These are phyloP conservation scores for Anthracocystis walkeri DNA, from an alignment of 1,284 basidiomycete species.

Conservation along the genomic window DNA sequence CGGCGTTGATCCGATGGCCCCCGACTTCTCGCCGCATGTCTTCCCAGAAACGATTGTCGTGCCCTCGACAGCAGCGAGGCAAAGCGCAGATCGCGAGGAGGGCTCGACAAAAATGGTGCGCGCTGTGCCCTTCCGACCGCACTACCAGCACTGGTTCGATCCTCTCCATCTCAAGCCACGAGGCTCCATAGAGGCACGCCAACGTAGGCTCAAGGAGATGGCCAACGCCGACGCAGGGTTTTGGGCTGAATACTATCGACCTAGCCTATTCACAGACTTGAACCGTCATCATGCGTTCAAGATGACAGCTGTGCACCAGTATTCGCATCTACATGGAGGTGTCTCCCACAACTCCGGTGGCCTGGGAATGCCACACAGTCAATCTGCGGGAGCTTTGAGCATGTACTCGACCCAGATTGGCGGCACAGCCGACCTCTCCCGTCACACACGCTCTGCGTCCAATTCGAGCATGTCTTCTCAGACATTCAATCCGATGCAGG, in stretches of 20 bases:
- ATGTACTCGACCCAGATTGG: conserved; percentile 46
- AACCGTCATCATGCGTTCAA: conserved; percentile 68
- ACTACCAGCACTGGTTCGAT: conserved; percentile 61
- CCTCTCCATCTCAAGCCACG: conserved; percentile 49
- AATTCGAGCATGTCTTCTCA: conserved; percentile 32
- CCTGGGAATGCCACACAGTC: conserved; percentile 36
- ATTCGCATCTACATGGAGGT: conserved; percentile 26
- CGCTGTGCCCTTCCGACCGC: conserved; percentile 40
- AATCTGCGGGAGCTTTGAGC: conserved; percentile 30
- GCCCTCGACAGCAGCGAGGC: background rate
- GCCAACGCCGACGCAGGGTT: conserved; percentile 61
- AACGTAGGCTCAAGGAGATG: conserved; percentile 51
- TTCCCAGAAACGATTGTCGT: conserved; percentile 31
- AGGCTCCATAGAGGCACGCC: conserved; percentile 39
- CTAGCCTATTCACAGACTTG: conserved; percentile 66
- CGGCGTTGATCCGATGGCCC: conserved; percentile 74
- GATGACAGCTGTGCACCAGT: conserved; percentile 68
- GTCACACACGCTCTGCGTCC: conserved; percentile 36
- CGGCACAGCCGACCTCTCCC: conserved; percentile 19
- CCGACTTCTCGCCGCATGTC: conserved; percentile 40
- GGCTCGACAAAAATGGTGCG: conserved; percentile 8
- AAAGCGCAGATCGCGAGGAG: background rate
- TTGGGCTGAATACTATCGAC: conserved; percentile 69
- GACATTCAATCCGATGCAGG: conserved; percentile 24
- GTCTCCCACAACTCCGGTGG: conserved; percentile 28